Evolutionary conservation across 2,329 filamentous ascomycete species (phyloP).

Genomic region (Beauveria sp.): DNA sequence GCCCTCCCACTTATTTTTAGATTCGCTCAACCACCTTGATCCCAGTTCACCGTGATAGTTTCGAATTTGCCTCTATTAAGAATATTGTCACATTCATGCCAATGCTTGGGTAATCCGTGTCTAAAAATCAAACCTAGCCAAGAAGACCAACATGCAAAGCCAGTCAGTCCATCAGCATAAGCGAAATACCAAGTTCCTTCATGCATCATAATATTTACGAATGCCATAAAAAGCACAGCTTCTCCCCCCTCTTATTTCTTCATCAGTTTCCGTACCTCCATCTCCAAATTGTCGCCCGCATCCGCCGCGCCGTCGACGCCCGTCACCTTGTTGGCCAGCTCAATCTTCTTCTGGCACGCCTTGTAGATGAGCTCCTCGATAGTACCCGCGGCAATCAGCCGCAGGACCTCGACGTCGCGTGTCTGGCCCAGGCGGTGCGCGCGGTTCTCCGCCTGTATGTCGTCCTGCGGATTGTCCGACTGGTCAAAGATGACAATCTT

Average conservation of each 20-base stretch:
- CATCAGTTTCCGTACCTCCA: conserved; percentile 38
- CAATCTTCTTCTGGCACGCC: conserved; percentile 86
- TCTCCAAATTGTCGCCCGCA: conserved; percentile 30
- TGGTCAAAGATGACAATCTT: conserved; percentile 97
- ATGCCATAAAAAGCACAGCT: neutral
- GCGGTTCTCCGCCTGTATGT: conserved; percentile 96
- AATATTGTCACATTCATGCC: neutral
- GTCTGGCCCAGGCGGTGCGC: conserved; percentile 92
- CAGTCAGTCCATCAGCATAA: neutral
- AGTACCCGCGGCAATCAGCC: conserved; percentile 71
- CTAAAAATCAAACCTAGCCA: neutral
- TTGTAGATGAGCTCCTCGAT: conserved; percentile 92
- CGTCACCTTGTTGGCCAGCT: conserved; percentile 62
- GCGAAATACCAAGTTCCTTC: neutral
- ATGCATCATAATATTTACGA: neutral
- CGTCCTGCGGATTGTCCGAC: conserved; percentile 96
- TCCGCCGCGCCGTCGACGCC: conserved; percentile 27
- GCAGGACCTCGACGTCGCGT: conserved; percentile 80
- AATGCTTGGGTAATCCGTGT: neutral
- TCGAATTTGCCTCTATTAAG: neutral
- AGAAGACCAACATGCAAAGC: neutral
- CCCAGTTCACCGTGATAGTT: too few relatives aligned
- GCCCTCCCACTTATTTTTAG: too few relatives aligned
- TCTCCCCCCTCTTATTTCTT: conserved; percentile 18
- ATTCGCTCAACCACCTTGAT: too few relatives aligned